Evolutionary conservation across 192 early-diverging fungal genomes (phyloP).

Genomic region (Phycomyces blakesleeanus): DNA sequence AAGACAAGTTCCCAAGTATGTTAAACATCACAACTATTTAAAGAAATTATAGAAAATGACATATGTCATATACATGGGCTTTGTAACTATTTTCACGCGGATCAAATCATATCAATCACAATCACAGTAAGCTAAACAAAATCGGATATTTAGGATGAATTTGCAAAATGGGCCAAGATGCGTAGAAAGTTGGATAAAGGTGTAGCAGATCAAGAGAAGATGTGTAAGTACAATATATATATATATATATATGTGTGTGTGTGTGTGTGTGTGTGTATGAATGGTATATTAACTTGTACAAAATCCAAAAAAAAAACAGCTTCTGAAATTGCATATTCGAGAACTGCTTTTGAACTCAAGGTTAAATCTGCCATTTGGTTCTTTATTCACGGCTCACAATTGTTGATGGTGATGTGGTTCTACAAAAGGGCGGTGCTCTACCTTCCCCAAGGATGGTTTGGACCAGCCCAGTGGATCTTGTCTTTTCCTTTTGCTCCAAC

Average conservation of each 20-base stretch:
- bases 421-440: conserved; percentile 70
- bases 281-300: no score
- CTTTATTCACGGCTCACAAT: conserved; percentile 56
- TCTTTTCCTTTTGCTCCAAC: conserved; percentile 70
- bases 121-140: no score
- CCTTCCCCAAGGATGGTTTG: conserved; percentile 73
- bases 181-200: conserved; percentile 73
- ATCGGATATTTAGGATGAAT: conserved; percentile 80
- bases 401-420: conserved; percentile 64
- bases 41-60: no score
- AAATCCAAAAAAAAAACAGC: conserved; percentile 12
- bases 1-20: conserved; percentile 65
- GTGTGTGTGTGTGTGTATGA: no score
- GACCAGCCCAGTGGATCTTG: conserved; percentile 63
- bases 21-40: no score
- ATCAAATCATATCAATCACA: no score
- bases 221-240: no score
- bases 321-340: conserved; percentile 59
- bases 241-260: no score
- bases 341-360: conserved; percentile 76
- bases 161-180: conserved; percentile 90
- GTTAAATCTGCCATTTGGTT: conserved; percentile 67
- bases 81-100: no score
- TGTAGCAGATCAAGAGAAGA: conserved; percentile 64
- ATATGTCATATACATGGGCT: no score